phyloP scores from a whole-genome alignment of 106 monocot genomes.

The Narthecium ossifragum region DNA sequence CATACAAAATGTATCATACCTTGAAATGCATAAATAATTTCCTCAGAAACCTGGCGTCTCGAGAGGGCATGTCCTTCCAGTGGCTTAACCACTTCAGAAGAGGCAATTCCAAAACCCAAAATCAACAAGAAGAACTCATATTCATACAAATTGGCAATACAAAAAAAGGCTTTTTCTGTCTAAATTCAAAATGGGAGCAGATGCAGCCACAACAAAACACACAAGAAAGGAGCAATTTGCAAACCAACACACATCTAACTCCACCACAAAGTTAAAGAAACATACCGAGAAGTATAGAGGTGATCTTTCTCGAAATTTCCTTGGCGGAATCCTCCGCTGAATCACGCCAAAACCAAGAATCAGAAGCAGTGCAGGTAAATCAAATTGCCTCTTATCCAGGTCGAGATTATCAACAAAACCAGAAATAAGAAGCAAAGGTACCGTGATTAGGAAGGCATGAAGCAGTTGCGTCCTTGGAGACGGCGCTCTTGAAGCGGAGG shows the following conservation, averaged over 20 bases:
- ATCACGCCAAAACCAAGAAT: not conserved
- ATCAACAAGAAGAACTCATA: not conserved
- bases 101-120: too few relatives aligned
- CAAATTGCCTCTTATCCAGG: not conserved
- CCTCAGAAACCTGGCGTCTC: too few relatives aligned
- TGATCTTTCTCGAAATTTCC: constrained; percentile 13
- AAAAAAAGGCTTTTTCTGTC: too few relatives aligned
- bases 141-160: not conserved
- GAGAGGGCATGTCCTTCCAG: too few relatives aligned
- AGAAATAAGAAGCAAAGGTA: not conserved
- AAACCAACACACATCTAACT: not conserved
- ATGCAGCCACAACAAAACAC: too few relatives aligned
- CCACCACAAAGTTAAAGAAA: not conserved
- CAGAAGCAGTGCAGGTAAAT: not conserved
- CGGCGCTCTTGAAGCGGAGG: not conserved
- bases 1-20: too few relatives aligned
- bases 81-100: too few relatives aligned
- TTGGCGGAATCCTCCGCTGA: constrained; percentile 2
- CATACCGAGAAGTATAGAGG: constrained; percentile 6
- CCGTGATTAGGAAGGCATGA: not conserved
- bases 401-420: not conserved
- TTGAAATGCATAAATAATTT: too few relatives aligned
- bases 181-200: too few relatives aligned
- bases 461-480: not conserved
- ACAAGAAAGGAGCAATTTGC: not conserved